Percentiles rank a stretch among this genome's conserved stretches.
Conservation (phyloP, 2,329 filamentous ascomycete species). For the Fusarium abutilonis region DNA sequence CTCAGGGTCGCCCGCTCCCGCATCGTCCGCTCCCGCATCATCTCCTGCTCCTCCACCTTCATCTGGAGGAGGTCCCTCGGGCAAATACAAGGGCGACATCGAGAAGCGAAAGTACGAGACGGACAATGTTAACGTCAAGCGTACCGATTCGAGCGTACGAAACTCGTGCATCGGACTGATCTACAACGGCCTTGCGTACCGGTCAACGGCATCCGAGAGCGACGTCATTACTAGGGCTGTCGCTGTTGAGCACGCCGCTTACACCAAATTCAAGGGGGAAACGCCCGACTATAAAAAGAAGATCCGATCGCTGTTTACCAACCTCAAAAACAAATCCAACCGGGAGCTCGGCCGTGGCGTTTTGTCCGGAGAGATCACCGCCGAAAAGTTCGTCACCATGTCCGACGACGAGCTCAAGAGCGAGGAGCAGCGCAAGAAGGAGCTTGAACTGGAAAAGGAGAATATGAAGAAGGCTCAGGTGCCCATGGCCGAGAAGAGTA, state of each 20-base stretch:
- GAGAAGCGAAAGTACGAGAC: slow-evolving; percentile 83
- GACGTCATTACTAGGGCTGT: slow-evolving; percentile 78
- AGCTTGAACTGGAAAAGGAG: slow-evolving; percentile 81
- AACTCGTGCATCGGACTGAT: slow-evolving; percentile 90
- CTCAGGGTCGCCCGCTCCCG: slow-evolving; percentile 52
- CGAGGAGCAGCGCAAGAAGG: slow-evolving; percentile 78
- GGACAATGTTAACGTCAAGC: slow-evolving; percentile 81
- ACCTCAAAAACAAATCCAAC: slow-evolving; percentile 94
- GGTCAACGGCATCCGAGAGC: slow-evolving; percentile 75
- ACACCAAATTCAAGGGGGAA: slow-evolving; percentile 73
- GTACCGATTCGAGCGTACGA: slow-evolving; percentile 77
- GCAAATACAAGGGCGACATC: slow-evolving; percentile 69
- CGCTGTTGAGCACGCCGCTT: slow-evolving; percentile 85
- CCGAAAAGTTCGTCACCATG: slow-evolving; percentile 85
- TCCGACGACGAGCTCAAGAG: slow-evolving; percentile 90
- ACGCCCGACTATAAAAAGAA: slow-evolving; percentile 83
- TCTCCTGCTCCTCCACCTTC: slow-evolving; percentile 60
- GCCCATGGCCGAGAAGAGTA: slow-evolving; percentile 88
- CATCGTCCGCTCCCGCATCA: slow-evolving; percentile 60
- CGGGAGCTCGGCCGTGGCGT: slow-evolving; percentile 79
- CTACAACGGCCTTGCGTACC: slow-evolving; percentile 86
- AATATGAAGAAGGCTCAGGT: slow-evolving; percentile 99
- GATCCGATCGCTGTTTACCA: slow-evolving; percentile 91
- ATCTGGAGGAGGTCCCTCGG: slow-evolving; percentile 54
- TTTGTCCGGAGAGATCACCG: slow-evolving; percentile 75